Base-by-base conservation (phyloP, 306 rosid genomes). In the Castanea sativa region DNA sequence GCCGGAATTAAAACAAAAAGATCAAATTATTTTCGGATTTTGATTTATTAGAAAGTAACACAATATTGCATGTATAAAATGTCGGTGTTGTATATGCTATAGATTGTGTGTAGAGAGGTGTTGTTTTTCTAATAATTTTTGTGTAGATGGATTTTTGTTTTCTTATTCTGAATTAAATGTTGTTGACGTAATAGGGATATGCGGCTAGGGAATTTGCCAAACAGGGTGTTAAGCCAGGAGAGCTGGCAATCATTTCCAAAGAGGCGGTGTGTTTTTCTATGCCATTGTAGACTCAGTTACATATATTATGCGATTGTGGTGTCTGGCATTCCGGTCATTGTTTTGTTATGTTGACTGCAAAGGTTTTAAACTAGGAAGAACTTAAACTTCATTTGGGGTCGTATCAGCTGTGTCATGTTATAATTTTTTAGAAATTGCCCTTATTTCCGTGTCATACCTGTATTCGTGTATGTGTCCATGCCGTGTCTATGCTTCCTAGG, bases 151-250 rank as follows among this genome's bases (percentile, higher is more conserved):
- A 29, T 60, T 59, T 45, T 45, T 20, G 5, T 16, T 27, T 73
- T 67, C 19, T 30, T 71, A 52, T 52, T 19, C 60, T 65, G 11
- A 51, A 35, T 60, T 74, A 16, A 16, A 65, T 56, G 6, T 69
- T 81, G 64, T 76, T 11, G 1, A 59, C 70, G n/a, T 75, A 71
- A 20, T 57, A 95, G 99, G 99, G 99, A 73, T 95, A 95, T 81
- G 99, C 99, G 18, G 99, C 99, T 9, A 90, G 93, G 87, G 94
- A 95, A 87, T 95, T 95, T 79, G 87, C 85, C 79, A 95, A 90
- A 69, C 90, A 89, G 76, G 99, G 98, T 59, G 53, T 95, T 83
- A 85, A 88, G 80, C 86, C 92, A 27, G 98, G 98, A 73, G 99
- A 95, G 87, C 90, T 95, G 77, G 99, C 97, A 10, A 73, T 95